Percentiles rank a stretch among this genome's conserved stretches.
Conservation (phyloP, 768 basidiomycete species). For the Pleurotus giganteus region DNA sequence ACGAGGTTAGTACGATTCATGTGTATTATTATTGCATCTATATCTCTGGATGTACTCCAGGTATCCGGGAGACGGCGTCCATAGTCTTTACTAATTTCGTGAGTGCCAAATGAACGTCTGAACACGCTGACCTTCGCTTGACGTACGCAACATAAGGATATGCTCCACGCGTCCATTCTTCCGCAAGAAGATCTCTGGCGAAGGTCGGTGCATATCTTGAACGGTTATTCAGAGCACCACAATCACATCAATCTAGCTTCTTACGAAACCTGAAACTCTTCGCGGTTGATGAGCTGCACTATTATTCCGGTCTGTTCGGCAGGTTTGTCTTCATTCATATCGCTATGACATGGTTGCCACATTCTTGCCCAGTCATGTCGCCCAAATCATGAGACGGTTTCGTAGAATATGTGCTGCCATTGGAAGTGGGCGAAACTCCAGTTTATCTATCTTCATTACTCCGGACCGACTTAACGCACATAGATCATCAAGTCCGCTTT, state of each 20-base stretch:
- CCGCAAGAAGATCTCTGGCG: constrained; percentile 87
- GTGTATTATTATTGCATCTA: too few species aligned
- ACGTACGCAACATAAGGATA: constrained; percentile 51
- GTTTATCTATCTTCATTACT: not conserved
- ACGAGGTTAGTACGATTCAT: constrained; percentile 43
- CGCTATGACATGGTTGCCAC: not conserved
- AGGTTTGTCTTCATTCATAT: constrained; percentile 41
- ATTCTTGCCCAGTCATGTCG: constrained; percentile 60
- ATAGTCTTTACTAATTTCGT: constrained; percentile 91
- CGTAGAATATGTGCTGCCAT: constrained; percentile 73
- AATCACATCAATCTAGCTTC: constrained; percentile 45
- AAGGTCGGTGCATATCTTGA: constrained; percentile 36
- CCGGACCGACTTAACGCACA: not conserved
- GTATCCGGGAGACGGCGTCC: constrained; percentile 69
- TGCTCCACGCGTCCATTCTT: constrained; percentile 79
- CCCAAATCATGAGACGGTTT: constrained; percentile 73
- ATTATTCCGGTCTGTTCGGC: constrained; percentile 78
- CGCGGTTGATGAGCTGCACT: constrained; percentile 86
- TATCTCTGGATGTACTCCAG: too few species aligned
- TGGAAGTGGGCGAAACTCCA: constrained; percentile 55
- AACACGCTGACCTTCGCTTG: constrained; percentile 8
- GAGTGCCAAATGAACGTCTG: constrained; percentile 19
- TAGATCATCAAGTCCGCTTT: constrained; percentile 59
- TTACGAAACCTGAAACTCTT: constrained; percentile 74
- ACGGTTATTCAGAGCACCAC: not conserved